Conservation (phyloP, 2,329 filamentous ascomycete species). For the Colletotrichum sp. region DNA sequence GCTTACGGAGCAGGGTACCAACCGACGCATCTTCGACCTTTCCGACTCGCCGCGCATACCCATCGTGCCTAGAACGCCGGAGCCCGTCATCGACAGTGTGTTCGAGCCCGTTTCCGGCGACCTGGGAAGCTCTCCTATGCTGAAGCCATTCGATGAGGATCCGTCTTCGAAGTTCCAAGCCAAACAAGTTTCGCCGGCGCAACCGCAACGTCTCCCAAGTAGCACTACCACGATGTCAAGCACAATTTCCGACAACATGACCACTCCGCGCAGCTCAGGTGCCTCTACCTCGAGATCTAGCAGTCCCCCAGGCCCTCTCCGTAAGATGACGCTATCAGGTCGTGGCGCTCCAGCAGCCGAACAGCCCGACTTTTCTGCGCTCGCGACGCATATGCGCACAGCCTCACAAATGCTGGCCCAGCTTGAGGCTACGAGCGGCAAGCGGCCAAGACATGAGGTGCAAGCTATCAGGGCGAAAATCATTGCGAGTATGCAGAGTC, state of each 20-base stretch:
- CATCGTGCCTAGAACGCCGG: constrained; percentile 42
- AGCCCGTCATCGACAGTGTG: constrained; percentile 69
- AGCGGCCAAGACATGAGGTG: constrained; percentile 79
- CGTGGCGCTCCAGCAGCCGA: constrained; percentile 62
- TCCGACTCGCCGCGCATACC: constrained; percentile 66
- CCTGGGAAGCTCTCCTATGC: constrained; percentile 73
- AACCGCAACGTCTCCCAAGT: constrained; percentile 62
- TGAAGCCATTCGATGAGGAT: constrained; percentile 60
- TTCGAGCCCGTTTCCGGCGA: constrained; percentile 85
- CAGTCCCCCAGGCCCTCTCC: constrained; percentile 65
- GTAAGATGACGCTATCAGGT: constrained; percentile 64
- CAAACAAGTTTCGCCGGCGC: constrained; percentile 32
- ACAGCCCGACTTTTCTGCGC: constrained; percentile 79
- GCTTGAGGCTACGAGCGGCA: constrained; percentile 79
- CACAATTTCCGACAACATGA: constrained; percentile 63
- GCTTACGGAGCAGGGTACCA: constrained; percentile 59
- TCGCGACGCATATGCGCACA: constrained; percentile 87
- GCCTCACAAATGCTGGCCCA: constrained; percentile 88
- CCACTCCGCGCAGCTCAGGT: constrained; percentile 73
- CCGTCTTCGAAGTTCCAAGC: constrained; percentile 18
- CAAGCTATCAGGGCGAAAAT: constrained; percentile 85
- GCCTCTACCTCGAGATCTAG: constrained; percentile 69
- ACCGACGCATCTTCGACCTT: constrained; percentile 69
- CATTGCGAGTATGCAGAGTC: constrained; percentile 86
- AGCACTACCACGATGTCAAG: constrained; percentile 62